phyloP scores from a whole-genome alignment of 108 stramenopile genomes.

The Cyclotella choctawhatcheeana region DNA sequence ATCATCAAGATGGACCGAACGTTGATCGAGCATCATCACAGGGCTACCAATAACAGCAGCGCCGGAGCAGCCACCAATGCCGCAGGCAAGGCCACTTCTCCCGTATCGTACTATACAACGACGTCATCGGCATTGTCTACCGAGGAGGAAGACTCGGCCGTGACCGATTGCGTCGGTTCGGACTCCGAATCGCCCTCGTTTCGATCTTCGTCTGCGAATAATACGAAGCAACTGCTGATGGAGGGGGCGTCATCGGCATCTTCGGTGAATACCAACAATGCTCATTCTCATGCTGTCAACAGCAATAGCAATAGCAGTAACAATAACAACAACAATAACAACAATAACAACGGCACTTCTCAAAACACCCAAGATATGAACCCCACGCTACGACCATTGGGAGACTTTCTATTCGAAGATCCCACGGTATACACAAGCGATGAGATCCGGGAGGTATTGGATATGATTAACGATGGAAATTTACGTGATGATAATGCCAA shows the following conservation, averaged over 20 bases:
- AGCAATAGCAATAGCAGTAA: conserved; percentile 20
- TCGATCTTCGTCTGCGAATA: too few relatives aligned
- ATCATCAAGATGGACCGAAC: conserved; percentile 83
- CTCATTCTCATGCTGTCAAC: neutral
- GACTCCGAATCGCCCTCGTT: neutral
- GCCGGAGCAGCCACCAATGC: neutral
- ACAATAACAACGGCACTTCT: conserved; percentile 15
- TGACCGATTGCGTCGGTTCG: neutral
- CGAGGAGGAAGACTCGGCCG: conserved; percentile 3
- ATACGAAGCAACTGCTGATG: too few relatives aligned
- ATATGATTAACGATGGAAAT: conserved; percentile 91
- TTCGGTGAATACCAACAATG: neutral
- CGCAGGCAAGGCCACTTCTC: conserved; percentile 2
- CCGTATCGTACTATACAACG: too few relatives aligned
- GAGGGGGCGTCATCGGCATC: neutral
- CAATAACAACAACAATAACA: conserved; percentile 18
- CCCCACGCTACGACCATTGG: conserved; percentile 57
- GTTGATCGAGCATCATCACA: conserved; percentile 69
- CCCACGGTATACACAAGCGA: conserved; percentile 75
- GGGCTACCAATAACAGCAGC: conserved; percentile 36
- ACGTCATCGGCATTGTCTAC: too few relatives aligned
- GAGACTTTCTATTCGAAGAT: conserved; percentile 83
- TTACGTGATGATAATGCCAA: conserved; percentile 10
- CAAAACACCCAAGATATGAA: conserved; percentile 16
- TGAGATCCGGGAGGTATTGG: conserved; percentile 86